Base-by-base conservation (phyloP, 1,284 basidiomycete genomes). In the Entoloma clypeatum region DNA sequence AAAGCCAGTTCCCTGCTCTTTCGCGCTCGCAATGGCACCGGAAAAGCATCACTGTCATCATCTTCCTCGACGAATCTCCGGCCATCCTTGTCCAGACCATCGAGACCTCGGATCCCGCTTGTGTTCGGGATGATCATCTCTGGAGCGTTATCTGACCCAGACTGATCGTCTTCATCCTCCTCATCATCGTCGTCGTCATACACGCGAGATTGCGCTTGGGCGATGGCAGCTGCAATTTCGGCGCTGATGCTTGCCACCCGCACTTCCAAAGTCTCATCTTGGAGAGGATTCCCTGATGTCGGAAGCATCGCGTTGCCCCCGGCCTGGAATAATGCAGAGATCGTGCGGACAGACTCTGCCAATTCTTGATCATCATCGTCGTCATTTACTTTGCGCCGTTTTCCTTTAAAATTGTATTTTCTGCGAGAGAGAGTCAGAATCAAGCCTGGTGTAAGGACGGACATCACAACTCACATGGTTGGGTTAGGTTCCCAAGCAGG, bases 401-500 rank as follows among this genome's bases (percentile, higher is more conserved):
- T 86, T 10, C 78, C 70, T 56, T 82, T 85, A 59, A 86, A 86
- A 51, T 72, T 83, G 58, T 86, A 86, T 68, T 78, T 81, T 47
- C 84, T 87, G 53, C 7, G 48, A 27, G 9, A 39, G 38, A 13
- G 26, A 36, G 19, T n/a, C 13, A 60, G 45, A 24, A 33, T 25
- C 7, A 37, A 34, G 31, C 36, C 10, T 36, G 28, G 14, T 27
- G 10, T 19, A 42, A 17, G 26, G n/a, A 35, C 37, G 25, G 44
- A 34, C 49, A 23, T 26, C 31, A 25, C n/a, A 28, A 71, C 81
- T 54, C 59, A 89, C 86, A 86, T 70, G 53, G 80, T 81, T 18
- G 86, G 85, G 65, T 88, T 83, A 30, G 86, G 82, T 51, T 83
- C 81, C 81, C 83, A 89, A 50, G 68, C 69, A 32, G 86, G 83